Base-by-base conservation (phyloP, 2,329 filamentous ascomycete genomes). In the Magnaporthiopsis rhizophila region DNA sequence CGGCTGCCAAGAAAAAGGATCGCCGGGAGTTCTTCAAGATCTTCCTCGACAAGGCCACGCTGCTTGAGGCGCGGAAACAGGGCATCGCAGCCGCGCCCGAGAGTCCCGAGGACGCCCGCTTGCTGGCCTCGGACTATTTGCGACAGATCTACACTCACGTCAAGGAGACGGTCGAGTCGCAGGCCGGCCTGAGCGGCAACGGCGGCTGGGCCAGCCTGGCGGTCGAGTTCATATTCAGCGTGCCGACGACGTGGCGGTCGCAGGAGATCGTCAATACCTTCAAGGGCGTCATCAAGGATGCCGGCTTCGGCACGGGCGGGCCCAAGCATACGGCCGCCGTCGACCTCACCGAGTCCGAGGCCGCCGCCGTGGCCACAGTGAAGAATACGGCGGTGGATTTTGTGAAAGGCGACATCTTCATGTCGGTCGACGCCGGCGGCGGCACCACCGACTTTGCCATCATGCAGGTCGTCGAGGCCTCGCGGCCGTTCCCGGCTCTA, bases 171-270 rank as follows among this genome's bases (percentile, higher is more conserved):
- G 75, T 81, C 18, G 77, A 75, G 69, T 73, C 71, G 26, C 74
- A 78, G 60, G 73, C 76, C 6, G 79, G 13, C 77, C 78, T 0
- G 72, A 74, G 32, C 69, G 28, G n/a, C 26, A 24, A 6, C 28
- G 26, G 72, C 1, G 72, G 74, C 13, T 83, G 81, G 81, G 69
- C 68, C n/a, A 71, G 70, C 56, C 75, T 81, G 64, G 73, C 72
- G 0, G 78, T 86, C 1, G 77, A 81, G 56, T 86, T 85, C 67
- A 72, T 85, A 11, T 86, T 86, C 71, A 82, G 80, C 59, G 82
- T 84, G 0, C 83, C 83, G 0, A 86, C 83, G 1, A 85, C 83
- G 0, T 86, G 83, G 83, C 76, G 75, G 12, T 79, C 74, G 2
- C 74, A 81, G 65, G 75, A 76, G 9, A 79, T 80, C 2, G 79